phyloP scores from a whole-genome alignment of 208 protist genomes.

The Phytomonas francai region DNA sequence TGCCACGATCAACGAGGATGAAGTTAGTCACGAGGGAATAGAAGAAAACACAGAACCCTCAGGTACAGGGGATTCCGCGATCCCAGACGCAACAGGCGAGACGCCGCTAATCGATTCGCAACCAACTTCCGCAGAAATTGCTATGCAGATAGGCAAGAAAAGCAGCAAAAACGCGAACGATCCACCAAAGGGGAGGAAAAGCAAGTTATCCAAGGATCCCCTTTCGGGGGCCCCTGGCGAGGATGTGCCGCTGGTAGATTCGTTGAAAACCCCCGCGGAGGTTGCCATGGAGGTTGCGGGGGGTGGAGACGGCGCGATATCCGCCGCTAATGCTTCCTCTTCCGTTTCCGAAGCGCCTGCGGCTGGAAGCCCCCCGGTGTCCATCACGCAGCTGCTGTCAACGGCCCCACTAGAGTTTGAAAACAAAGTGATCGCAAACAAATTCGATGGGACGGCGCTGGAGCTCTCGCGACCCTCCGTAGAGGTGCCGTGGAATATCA shows the following conservation, averaged over 20 bases:
- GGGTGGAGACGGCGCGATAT: not conserved
- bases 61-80: not conserved
- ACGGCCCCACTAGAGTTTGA: conserved; percentile 17
- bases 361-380: conserved; percentile 7
- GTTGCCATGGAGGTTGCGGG: conserved; percentile 5
- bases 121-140: conserved; percentile 16
- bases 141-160: conserved; percentile 13
- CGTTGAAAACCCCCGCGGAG: not conserved
- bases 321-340: not conserved
- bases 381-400: conserved; percentile 13
- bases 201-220: not conserved
- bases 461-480: conserved; percentile 12
- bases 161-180: not conserved
- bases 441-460: conserved; percentile 14
- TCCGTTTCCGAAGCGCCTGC: not conserved
- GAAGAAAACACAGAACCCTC: not conserved
- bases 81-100: not conserved
- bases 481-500: conserved; percentile 35
- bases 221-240: not conserved
- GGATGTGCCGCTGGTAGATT: not conserved
- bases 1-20: not conserved
- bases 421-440: conserved; percentile 17
- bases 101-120: conserved; percentile 10
- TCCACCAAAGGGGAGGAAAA: not conserved
- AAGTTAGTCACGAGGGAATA: not conserved